Evolutionary conservation across 1,284 basidiomycete genomes (phyloP), one percentile per base, ranked within the genome.

Genomic region (Marasmius tenuissimus): DNA sequence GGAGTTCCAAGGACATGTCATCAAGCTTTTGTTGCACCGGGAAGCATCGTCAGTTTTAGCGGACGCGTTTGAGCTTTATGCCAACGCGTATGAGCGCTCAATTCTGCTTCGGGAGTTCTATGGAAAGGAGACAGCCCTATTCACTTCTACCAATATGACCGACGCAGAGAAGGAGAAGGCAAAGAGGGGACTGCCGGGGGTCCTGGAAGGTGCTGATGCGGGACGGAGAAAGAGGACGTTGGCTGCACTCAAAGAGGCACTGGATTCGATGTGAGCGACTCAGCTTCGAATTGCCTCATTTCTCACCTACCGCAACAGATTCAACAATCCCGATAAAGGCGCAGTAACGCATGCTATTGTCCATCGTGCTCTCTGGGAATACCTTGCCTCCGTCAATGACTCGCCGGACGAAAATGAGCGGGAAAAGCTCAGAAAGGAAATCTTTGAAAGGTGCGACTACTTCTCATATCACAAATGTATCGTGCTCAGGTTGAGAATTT

Each of bases 321-420:
- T 94, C 75, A 92, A 96, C 72, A 93, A 95, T 65, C 85, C 93
- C 0, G 93, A 96, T 69, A 96, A 96, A 73, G 92, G 91, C 11
- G 88, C 93, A 1, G 81, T 94, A 11, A 88, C 91, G 0, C 92
- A 95, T 73, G 87, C 90, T 0, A 87, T 96, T 48, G 92, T 96
- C 18, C 94, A 96, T 70, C 85, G 92, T 37, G 90, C 88, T 0
- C 71, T 92, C 7, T 92, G 86, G 90, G 91, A 93, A 69, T 91
- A 92, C 66, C 72, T 93, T 0, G 70, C 74, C n/a, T 85, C 83
- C 14, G 68, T 91, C 20, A 79, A 79, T 54, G 73, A 76, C 2
- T 63, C 82, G 1, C 73, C 81, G n/a, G 83, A 88, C 51, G 85
- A 85, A 55, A 73, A 74, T 0, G 90, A 92, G 58, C 77, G 79